Base-by-base conservation (phyloP, 116 monocot genomes). In the Trichopus zeylanicus region DNA sequence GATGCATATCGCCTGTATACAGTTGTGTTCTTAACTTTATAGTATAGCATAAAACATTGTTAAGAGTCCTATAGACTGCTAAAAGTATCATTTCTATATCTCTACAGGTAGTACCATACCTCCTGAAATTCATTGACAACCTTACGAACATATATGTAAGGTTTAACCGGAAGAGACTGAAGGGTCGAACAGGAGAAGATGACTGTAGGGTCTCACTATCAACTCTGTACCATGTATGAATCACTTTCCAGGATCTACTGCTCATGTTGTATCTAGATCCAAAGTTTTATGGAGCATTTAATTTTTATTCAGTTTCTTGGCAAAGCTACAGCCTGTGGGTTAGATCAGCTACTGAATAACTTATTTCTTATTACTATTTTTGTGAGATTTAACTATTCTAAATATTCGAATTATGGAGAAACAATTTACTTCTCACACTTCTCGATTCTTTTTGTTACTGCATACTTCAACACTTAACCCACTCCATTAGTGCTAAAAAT, bases 121-220 rank as follows among this genome's bases (percentile, higher is more conserved):
- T 98, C 63, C 64, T 98, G 46, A 98, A 85, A 65, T 98, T 88
- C 37, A 88, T 98, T 55, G 85, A 98, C 69, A 88, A 91, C 53
- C 83, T 98, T 46, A 98, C 98, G 24, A 98, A 98, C 63, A 88
- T 98, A 68, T 98, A 98, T 82, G 92, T 98, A 20, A 75, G 98
- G 29, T 98, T 98, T 33, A 98, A 98, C 51, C 98, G 98, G 32
- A 98, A 91, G 65, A 88, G 98, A 33, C 55, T 98, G 38, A 98
- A 98, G 76, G 98, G 98, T 6, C 88, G 98, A 31, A 91, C 98
- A 47, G 88, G 92, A 57, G 92, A 98, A 63, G 80, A 88, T n/a
- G 98, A 98, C 61, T 91, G 98, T 67, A 88, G 78, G 60, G 75
- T 76, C 8, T 87, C 98, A 28, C 85, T 98, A 63, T 98, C 98